Base-by-base conservation (phyloP, 2,329 filamentous ascomycete species). In the Teratosphaeria destructans region DNA sequence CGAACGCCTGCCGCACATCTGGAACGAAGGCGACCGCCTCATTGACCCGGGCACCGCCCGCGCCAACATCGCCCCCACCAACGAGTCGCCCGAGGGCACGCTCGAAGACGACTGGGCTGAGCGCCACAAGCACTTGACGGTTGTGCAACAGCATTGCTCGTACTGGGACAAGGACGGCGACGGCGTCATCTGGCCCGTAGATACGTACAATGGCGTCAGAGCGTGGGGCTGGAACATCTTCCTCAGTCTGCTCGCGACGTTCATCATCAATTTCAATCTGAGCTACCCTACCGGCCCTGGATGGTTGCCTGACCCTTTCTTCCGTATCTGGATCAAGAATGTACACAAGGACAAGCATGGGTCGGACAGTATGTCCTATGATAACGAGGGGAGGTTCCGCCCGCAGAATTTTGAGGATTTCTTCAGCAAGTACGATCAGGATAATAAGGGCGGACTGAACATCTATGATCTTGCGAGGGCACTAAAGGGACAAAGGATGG, bases 131-230 rank as follows among this genome's bases (percentile, higher is more conserved):
- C 68, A 78, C 57, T 70, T 78, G 63, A 74, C 73, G 3, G 76
- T 81, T 12, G 73, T 83, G 3, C 78, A 81, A 65, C 80, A 83
- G 64, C 81, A 83, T 67, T 75, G 75, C 64, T 71, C 72, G 26
- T 82, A 80, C 72, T 83, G 79, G 14, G 37, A 43, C 37, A 43
- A 43, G 11, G 63, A 82, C 65, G 64, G 68, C 32, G 81, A 82
- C 65, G 77, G 77, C 37, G 69, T 82, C n/a, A 78, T 83, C 61
- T 82, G 76, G 76, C 80, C 81, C 0, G 65, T 62, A 1, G 80
- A 82, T 66, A 82, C 80, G 2, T 82, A 75, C 68, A 55, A 60
- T 19, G 78, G 79, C 11, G 79, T 79, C 65, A 71, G 75, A 53
- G 68, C 69, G 4, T 73, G 79, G 16, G 79, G 79, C 27, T 82